Evolutionary conservation across 2,329 filamentous ascomycete species (phyloP), one percentile per base, ranked within the genome.

Genomic region (Drechslera avenae): DNA sequence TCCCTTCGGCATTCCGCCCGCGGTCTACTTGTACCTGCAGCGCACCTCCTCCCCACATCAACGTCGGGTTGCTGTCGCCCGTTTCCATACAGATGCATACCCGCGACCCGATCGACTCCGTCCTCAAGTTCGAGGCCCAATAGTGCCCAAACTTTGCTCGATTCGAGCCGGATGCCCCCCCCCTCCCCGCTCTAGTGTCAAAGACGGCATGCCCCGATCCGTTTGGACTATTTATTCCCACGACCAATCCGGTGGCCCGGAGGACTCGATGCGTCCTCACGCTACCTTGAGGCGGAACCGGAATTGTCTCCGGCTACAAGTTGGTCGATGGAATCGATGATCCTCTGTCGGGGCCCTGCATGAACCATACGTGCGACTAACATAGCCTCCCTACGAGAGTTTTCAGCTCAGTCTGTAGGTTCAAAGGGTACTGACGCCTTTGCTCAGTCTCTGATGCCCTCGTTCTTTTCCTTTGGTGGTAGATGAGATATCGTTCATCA

Each of bases 1-100:
- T 35, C 26, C 14, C 41, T 52, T 44, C 49, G 52, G 50, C 42
- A 45, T 52, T 50, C 21, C 47, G 44, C 42, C 45, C 36, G 50
- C 46, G 43, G 48, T 43, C 46, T 32, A 10, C 26, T 46, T 46
- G 28, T 48, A 18, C 50, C 48, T 51, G 46, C 46, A 46, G 39
- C 47, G 4, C 21, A 23, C 9, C 35, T 50, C 19, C 42, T 41
- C 40, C 50, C 54, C 49, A 31, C 26, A 19, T 23, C 13, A 23
- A 39, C 18, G 3, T 14, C 23, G 52, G 43, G 41, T 34, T 34
- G 41, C 46, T 31, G 17, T 43, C 40, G 42, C 44, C 35, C 37
- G 21, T 26, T n/a, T 47, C 26, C 32, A 23, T 48, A 17, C 17
- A 7, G 14, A 26, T 46, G 23, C 26, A 40, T 39, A 28, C 7